Evolutionary conservation across 345 rosid species (phyloP), one percentile per base, ranked within the genome.

Genomic region (Noccaea bulbosa): DNA sequence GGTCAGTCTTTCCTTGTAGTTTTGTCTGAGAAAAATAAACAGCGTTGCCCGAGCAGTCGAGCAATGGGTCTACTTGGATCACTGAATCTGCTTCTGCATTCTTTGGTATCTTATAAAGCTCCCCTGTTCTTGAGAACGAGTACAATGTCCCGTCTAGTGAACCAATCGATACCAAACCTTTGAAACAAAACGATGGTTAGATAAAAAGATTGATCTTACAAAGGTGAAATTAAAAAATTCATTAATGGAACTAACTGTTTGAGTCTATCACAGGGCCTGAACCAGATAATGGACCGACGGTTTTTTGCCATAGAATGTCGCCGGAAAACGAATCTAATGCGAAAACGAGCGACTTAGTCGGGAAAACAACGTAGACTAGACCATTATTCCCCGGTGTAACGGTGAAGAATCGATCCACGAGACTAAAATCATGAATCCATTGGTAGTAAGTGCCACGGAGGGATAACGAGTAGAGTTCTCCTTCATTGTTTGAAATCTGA

Each of bases 81-180:
- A 86, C 83, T 6, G 79, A 77, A 77, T 85, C 86, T 6, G 62
- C 34, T 37, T 47, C 54, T 50, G 75, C 40, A n/a, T 70, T 71
- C 73, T 78, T 77, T 0, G 86, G 75, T 67, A 81, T 85, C 78
- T 82, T 89, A 61, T 77, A 57, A 52, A 91, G 81, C 62, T 52
- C 49, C 27, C 96, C 98, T n/a, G 67, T 60, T 11, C 89, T 89
- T 73, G 97, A 93, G 59, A 93, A 80, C 6, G 87, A 87, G 75
- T 93, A 91, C 16, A 93, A 73, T 54, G 80, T 80, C 41, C 97
- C 97, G 65, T 93, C 97, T 73, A 91, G 67, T 4, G 98, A 91
- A 74, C 93, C 92, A 51, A 91, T 74, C 7, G 98, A 87, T 56
- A 87, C 69, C 89, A 88, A 91, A 49, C 92, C 98, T 92, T 78